A percentile compares a stretch with the other conserved stretches of the same genome.
phyloP scores from a whole-genome alignment of 176 grass and related monocot genomes.

The Elymus sibiricus region DNA sequence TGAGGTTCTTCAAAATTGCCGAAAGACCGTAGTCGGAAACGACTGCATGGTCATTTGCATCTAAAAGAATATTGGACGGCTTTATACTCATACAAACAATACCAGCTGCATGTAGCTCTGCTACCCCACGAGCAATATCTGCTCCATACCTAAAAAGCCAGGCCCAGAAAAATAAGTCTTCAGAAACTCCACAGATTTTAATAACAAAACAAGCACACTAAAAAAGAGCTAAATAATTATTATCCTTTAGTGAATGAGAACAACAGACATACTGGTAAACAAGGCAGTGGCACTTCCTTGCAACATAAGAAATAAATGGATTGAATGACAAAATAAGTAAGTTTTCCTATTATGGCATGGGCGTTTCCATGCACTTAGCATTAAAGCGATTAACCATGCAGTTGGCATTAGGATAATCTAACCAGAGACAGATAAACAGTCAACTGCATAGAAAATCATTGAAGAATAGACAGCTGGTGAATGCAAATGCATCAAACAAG shows the following conservation, averaged over 20 bases:
- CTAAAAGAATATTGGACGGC: constrained; percentile 95
- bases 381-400: not conserved
- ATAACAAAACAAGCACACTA: not conserved
- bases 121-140: constrained; percentile 96
- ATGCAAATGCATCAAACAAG: constrained; percentile 8
- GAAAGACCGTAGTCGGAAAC: constrained; percentile 97
- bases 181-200: not conserved
- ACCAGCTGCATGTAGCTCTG: constrained; percentile 90
- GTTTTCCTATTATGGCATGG: not conserved
- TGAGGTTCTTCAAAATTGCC: constrained; percentile 88
- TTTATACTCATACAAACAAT: constrained; percentile 99
- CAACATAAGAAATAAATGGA: constrained; percentile 29
- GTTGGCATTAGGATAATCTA: constrained; percentile 11
- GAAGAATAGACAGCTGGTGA: not conserved
- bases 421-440: not conserved
- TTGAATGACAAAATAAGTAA: constrained; percentile 18
- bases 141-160: constrained; percentile 81
- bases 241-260: constrained; percentile 6
- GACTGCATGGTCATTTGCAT: constrained; percentile 59
- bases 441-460: constrained; percentile 2
- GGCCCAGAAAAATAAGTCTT: not conserved
- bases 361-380: constrained; percentile 1
- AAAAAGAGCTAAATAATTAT: not conserved
- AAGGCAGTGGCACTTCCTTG: not conserved
- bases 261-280: not conserved